Conservation (phyloP, 1,284 basidiomycete species). For the Rhodotorula sp. region DNA sequence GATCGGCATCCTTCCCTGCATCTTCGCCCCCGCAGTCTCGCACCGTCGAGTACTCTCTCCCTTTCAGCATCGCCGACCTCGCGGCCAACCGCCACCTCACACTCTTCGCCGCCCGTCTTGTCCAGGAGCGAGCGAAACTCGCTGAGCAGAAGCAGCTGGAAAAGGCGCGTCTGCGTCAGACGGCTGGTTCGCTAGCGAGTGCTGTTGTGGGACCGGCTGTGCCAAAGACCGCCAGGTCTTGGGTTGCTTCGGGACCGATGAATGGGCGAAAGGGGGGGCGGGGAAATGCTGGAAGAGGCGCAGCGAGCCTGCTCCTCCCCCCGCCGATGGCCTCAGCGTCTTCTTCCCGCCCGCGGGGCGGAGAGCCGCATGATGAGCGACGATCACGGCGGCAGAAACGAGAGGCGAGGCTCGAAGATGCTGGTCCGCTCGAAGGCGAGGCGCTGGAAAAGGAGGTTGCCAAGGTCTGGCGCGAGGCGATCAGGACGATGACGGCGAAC, state of each 20-base stretch:
- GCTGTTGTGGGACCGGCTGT: no score
- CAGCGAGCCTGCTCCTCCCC: conserved; percentile 4
- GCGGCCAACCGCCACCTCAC: conserved; percentile 1
- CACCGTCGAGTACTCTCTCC: conserved; percentile 3
- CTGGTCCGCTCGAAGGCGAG: neutral
- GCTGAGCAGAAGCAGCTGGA: conserved; percentile 47
- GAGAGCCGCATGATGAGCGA: no score
- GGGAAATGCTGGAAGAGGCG: neutral
- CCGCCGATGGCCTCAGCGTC: neutral
- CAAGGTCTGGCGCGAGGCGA: conserved; percentile 14
- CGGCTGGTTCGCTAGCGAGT: conserved; percentile 19
- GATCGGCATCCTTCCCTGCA: neutral
- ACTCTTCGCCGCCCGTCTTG: conserved; percentile 24
- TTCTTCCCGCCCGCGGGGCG: neutral
- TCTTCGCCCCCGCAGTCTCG: neutral
- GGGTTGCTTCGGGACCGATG: no score
- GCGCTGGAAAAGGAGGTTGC: conserved; percentile 9
- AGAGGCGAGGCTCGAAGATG: neutral
- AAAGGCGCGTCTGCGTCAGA: conserved; percentile 46
- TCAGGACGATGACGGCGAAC: conserved; percentile 8
- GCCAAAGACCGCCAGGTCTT: no score
- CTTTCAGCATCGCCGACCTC: conserved; percentile 22
- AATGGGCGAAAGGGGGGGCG: neutral
- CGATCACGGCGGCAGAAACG: neutral
- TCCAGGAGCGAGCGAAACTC: conserved; percentile 11